Evolutionary conservation across 768 basidiomycete genomes (phyloP), one percentile per base, ranked within the genome.

Genomic region (Galerina sulciceps): DNA sequence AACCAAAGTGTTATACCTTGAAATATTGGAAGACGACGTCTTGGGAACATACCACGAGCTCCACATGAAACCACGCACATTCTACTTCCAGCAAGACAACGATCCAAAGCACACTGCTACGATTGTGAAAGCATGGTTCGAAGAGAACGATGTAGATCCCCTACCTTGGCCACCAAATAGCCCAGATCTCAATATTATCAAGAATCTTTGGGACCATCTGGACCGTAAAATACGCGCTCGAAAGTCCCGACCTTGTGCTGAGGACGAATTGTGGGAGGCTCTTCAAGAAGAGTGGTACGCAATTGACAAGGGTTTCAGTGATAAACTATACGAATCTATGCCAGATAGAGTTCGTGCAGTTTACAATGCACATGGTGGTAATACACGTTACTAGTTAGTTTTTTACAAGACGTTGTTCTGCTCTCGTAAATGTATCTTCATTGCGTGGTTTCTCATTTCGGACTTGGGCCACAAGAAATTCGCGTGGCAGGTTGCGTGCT

Each of bases 1-100:
- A 62, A 65, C 72, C 47, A 53, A 41, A 4, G 40, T 26, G 11
- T 51, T 65, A 38, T 77, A 74, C 55, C 9, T 52, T 35, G 17
- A 72, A 9, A 76, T 77, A 15, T 57, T 76, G 13, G 42, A 73
- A 38, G 59, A 73, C 9, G 50, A 66, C 15, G 52, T 70, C 45
- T 59, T 75, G 3, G 71, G 73, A 34, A 70, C 64, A 43, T 56
- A 69, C 26, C 5, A 58, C 2, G 59, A 73, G 54, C 69, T 68
- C 31, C 43, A 60, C 0, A 48, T 73, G 31, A 23, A 61, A 26
- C 55, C 31, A 11, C 15, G 48, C 4, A 34, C 65, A 50, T 55
- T 64, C 48, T 62, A 66, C 51, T 76, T 75, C 52, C 70, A 73
- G 51, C 76, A 79, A 18, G 75, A 79, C 57, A 75, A 75, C 44